Base-by-base conservation (phyloP, 2,329 filamentous ascomycete genomes). In the Ramichloridium luteum region DNA sequence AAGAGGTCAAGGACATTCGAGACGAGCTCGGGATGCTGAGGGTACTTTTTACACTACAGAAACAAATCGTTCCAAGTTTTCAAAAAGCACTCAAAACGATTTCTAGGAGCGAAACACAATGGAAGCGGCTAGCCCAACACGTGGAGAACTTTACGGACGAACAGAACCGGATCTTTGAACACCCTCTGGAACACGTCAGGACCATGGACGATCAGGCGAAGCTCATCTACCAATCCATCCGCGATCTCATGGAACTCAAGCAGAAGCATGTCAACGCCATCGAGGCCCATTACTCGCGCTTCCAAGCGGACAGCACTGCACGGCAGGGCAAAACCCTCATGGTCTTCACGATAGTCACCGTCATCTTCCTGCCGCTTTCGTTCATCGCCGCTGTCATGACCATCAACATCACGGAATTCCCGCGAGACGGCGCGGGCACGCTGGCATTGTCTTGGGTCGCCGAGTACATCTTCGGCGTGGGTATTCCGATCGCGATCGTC, bases 241-340 rank as follows among this genome's bases (percentile, higher is more conserved):
- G 68, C 0, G 68, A 77, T 40, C 56, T 77, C 6, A 64, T 78
- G 0, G 74, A 77, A 39, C 61, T 77, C 1, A 78, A 78, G 45
- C 74, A 78, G 43, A 77, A 77, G 49, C 72, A 77, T 35, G 72
- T 71, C 39, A 77, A 77, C 53, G 72, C 70, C 0, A 67, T 75
- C 25, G 74, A 77, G 47, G 74, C 72, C 2, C 66, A 72, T 4
- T 75, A 68, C 31, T 63, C 67, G 0, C 58, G 67, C 16, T 68
- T 75, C 30, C 72, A 75, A 49, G 72, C 74, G 0, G 64, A 68
- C 3, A 67, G 68, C 1, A 74, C 72, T 0, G 68, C 71, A 1
- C 60, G 65, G 6, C 61, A 76, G 54, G 64, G 56, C 2, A 66
- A 66, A 32, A 69, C 65, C 1, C 64, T 71, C 36, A 65, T 70